Percentiles rank a stretch among this genome's conserved stretches.
These are phyloP conservation scores for Venturia pyrina DNA, from an alignment of 2,329 filamentous ascomycete genomes.

Conservation along the genomic window DNA sequence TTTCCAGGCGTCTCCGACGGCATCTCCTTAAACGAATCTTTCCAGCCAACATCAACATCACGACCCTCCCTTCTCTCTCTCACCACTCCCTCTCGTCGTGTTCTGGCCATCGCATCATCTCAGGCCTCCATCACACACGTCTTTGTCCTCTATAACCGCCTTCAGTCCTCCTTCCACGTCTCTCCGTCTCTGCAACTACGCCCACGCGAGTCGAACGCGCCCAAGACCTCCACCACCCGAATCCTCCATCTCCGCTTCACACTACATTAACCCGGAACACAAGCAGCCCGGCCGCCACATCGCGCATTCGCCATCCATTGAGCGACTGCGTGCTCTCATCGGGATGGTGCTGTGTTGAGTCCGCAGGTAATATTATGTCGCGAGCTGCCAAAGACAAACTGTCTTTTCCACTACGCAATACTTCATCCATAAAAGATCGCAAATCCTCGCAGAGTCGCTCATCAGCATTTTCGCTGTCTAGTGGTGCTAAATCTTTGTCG, in stretches of 20 bases:
- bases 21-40: no score
- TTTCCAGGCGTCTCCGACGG: background rate
- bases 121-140: background rate
- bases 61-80: background rate
- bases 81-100: background rate
- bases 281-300: background rate
- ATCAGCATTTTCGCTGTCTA: background rate
- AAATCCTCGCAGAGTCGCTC: background rate
- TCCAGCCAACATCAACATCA: background rate
- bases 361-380: conserved; percentile 5
- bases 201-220: conserved; percentile 3
- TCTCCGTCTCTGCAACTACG: background rate
- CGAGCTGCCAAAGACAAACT: conserved; percentile 5
- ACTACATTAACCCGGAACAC: background rate
- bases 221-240: background rate
- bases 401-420: conserved; percentile 7
- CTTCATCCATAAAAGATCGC: background rate
- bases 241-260: background rate
- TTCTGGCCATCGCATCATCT: background rate
- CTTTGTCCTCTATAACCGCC: background rate
- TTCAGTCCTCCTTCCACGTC: background rate
- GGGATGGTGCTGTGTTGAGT: background rate
- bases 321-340: background rate
- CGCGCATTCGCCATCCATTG: background rate
- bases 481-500: conserved; percentile 1